Percentiles rank a stretch among this genome's conserved stretches.
Evolutionary conservation across 2,329 filamentous ascomycete species (phyloP).

Genomic region (Raffaelea deltoideospora): DNA sequence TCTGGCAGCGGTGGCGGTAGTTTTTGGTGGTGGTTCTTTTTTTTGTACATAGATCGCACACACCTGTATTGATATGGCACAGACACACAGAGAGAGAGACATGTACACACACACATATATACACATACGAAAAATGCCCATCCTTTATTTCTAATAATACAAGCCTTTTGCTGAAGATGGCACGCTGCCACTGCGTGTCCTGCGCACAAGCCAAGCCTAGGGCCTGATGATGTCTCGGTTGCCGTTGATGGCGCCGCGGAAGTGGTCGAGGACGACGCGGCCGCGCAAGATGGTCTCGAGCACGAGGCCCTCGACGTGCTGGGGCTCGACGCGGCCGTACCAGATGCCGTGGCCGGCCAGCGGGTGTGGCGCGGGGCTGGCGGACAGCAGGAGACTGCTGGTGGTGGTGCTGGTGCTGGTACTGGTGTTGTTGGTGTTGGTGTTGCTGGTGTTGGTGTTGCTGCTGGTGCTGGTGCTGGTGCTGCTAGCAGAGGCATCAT

Average conservation of each 20-base stretch:
- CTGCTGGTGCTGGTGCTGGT: too few species aligned
- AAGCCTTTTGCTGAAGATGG: too few species aligned
- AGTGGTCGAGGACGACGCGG: constrained; percentile 53
- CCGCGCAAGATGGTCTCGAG: constrained; percentile 54
- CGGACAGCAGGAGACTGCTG: constrained; percentile 21
- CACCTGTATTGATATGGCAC: neutral
- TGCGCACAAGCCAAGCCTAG: too few species aligned
- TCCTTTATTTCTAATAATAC: too few species aligned
- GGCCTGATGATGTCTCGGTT: constrained; percentile 37
- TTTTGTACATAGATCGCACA: too few species aligned
- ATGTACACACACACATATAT: neutral
- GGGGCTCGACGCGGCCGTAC: constrained; percentile 67
- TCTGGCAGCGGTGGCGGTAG: constrained; percentile 33
- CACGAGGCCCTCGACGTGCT: constrained; percentile 62
- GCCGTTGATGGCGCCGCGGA: constrained; percentile 51
- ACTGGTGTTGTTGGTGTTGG: too few species aligned
- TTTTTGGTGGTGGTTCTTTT: neutral
- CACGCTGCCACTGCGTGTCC: too few species aligned
- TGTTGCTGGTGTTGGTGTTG: too few species aligned
- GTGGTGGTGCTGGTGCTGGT: too few species aligned
- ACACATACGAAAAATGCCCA: too few species aligned
- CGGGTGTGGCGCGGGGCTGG: constrained; percentile 34
- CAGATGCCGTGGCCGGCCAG: constrained; percentile 61
- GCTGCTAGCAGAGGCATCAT: too few species aligned
- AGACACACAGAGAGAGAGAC: neutral